Conservation (phyloP, 495 filamentous ascomycete species). For the Massariosphaeria phaeospora region DNA sequence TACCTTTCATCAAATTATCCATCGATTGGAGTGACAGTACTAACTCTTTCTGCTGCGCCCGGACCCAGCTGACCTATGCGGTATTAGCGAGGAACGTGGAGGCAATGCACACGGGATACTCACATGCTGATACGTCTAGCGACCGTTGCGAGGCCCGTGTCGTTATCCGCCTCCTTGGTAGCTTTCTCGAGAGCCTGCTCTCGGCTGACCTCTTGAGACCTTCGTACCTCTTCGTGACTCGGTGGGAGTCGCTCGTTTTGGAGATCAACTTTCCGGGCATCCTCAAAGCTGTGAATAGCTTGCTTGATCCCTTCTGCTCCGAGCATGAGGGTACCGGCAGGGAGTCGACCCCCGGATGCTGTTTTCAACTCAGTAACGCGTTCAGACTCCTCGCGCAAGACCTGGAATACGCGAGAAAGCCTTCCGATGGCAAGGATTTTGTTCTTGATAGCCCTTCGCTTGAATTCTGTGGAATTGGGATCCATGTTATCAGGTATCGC, state of each 20-base stretch:
- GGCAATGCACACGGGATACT: slow-evolving; percentile 41
- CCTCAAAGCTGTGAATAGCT: slow-evolving; percentile 95
- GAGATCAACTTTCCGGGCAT: slow-evolving; percentile 94
- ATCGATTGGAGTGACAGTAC: not conserved
- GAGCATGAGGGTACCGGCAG: slow-evolving; percentile 94
- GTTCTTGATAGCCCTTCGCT: slow-evolving; percentile 95
- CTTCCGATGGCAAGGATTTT: slow-evolving; percentile 98
- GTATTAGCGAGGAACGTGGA: not conserved
- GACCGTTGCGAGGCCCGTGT: slow-evolving; percentile 74
- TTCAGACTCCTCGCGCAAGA: slow-evolving; percentile 94
- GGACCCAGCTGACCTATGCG: slow-evolving; percentile 31
- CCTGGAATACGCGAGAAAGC: slow-evolving; percentile 96
- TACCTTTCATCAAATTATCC: slow-evolving; percentile 11
- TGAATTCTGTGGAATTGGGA: slow-evolving; percentile 80
- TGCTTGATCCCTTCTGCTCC: slow-evolving; percentile 98
- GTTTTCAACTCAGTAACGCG: slow-evolving; percentile 96
- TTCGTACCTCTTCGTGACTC: slow-evolving; percentile 81
- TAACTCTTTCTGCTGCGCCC: slow-evolving; percentile 25
- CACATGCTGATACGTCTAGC: slow-evolving; percentile 94
- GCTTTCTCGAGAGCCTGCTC: slow-evolving; percentile 80
- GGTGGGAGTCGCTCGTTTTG: slow-evolving; percentile 94
- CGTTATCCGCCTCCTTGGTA: slow-evolving; percentile 81
- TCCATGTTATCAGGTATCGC: slow-evolving; percentile 56
- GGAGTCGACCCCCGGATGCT: slow-evolving; percentile 85
- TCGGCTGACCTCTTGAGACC: slow-evolving; percentile 71